Base-by-base conservation (phyloP, 495 filamentous ascomycete genomes). In the Trichoderma reesei region DNA sequence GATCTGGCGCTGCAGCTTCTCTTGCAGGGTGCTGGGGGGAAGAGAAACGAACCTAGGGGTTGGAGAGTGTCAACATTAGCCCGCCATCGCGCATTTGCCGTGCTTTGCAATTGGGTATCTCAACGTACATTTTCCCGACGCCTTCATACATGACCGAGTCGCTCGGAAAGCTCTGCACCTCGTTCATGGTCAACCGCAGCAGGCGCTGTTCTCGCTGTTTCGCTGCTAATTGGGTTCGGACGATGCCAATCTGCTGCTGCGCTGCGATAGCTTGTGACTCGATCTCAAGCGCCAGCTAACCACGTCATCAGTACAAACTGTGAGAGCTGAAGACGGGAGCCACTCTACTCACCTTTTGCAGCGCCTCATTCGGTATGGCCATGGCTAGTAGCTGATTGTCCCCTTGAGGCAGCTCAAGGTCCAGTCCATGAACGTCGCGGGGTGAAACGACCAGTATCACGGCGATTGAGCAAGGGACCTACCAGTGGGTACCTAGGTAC, bases 361-460 rank as follows among this genome's bases (percentile, higher is more conserved):
- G 79, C 68, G 93, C 91, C 82, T 96, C 90, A 72, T 94, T 96
- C 64, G 93, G 88, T 69, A 98, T 93, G 67, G 94, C 95, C 94
- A 98, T 98, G 65, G 68, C 83, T 41, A 13, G 11, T 16, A 20
- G n/a, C 36, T 13, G 36, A 36, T 11, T 39, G 38, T 39, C 20
- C 18, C 44, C 44, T n/a, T 48, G 44, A 20, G n/a, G 44, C 8
- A 48, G 44, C 44, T 48, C 44, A 48, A 48, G 44, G 44, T 18
- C 18, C 18, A 20, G 18, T 20, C 44, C n/a, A 26, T 26, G 26
- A 26, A 26, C 26, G 26, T 26, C 26, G 26, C 26, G 26, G 26
- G 26, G 26, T 26, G 26, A 26, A 26, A 26, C 26, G 26, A 26
- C 26, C 26, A 26, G 26, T 26, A 26, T 26, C 26, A 26, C 26